Evolutionary conservation across 108 stramenopile genomes (phyloP), one percentile per base, ranked within the genome.

Genomic region (Craspedostauros australis): DNA sequence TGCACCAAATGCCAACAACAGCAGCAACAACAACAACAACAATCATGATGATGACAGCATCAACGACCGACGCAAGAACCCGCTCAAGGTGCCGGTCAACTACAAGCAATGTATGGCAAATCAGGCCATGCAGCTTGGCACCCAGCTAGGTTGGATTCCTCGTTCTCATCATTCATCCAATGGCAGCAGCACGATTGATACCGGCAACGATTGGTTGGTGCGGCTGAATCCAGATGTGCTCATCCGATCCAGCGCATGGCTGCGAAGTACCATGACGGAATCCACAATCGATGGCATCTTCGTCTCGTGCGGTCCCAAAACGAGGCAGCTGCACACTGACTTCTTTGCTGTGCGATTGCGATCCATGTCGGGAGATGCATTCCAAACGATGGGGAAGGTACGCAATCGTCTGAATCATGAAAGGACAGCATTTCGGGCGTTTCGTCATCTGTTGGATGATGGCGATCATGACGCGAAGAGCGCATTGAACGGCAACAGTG

Each of bases 191-290:
- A 9, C 12, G 9, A 47, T 44, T 44, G 46, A 47, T 46, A 6
- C 22, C 19, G 45, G 57, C 3, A 47, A 58, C 28, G 57, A 58
- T 15, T 58, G 57, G 57, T 44, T 58, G 20, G 18, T 58, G 2
- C 57, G 57, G 15, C 26, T 58, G 5, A 58, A 58, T 46, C 57
- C 57, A 15, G 46, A 58, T 27, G 57, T 58, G 16, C 20, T 58
- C 18, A 22, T 58, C 4, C 45, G 57, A 3, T 29, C 19, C 6
- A 46, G 48, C 8, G 30, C 55, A 4, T 57, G 40, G 40, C 6
- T 57, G 9, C 25, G 15, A 19, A 8, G 45, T 11, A 44, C 19
- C 11, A 57, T 57, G 55, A 6, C 12, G 12, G 16, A 57, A 5
- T 18, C 33, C 9, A 27, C 5, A 8, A 39, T 20, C n/a, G 8